Base-by-base conservation (phyloP, 2,329 filamentous ascomycete genomes). In the Dactylellina sp. region DNA sequence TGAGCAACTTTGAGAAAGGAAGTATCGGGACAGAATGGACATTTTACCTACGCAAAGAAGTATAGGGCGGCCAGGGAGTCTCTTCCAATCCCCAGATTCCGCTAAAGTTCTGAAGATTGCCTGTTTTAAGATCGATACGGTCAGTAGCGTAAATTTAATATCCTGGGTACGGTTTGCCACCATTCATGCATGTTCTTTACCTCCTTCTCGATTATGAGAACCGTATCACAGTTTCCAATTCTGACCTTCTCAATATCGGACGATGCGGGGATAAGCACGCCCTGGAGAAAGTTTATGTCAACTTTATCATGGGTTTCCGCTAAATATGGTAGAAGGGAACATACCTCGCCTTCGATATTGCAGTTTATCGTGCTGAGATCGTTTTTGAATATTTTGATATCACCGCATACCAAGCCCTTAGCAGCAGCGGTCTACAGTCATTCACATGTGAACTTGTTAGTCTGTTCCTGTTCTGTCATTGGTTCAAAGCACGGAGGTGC, bases 171-270 rank as follows among this genome's bases (percentile, higher is more conserved):
- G 40, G 16, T 53, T 52, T 64, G 60, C 60, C 60, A 64, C 60
- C 49, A 55, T 20, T 28, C 22, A 42, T 25, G 28, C 4, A 1
- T 11, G 2, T 16, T 2, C 64, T 80, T 66, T 76, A 88, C 90
- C 83, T 95, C 91, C 81, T 95, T 94, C 79, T 95, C 91, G 57
- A 94, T 85, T 0, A 94, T 85, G 0, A 94, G 81, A 46, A 93
- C 82, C 90, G 89, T 93, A 61, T 82, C 82, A 1, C 85, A 81
- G 0, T 78, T 71, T 0, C 80, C 79, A n/a, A 89, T 80, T 40
- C 87, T 80, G 0, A 91, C 77, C 1, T 79, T 79, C 0, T 83
- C 81, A 11, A 89, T 82, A 0, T 84, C 83, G 55, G 81, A 82
- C 1, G 84, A 76, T 5, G 82, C 82, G 0, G 90, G 90, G 7